Conservation (phyloP, 441 rosid genomes). For the Raphanus hybrid region DNA sequence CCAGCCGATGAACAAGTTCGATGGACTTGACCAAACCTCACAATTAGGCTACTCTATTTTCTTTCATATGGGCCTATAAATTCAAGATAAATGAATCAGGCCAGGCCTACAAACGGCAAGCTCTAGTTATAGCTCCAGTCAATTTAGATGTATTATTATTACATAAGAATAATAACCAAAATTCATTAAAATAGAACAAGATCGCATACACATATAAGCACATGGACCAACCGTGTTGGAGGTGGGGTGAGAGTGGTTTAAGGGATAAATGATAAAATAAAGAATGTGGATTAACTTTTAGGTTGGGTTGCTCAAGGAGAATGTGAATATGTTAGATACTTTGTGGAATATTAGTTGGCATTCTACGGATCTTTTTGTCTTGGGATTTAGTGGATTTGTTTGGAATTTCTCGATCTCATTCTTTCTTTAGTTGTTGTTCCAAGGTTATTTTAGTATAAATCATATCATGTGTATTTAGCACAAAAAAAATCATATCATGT, state of each 20-base stretch:
- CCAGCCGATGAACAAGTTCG: too few relatives aligned
- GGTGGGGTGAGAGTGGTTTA: conserved; percentile 28
- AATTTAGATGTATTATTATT: neutral
- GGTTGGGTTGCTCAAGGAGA: conserved; percentile 44
- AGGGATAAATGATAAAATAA: conserved; percentile 26
- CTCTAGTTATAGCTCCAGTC: neutral
- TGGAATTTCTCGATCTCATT: conserved; percentile 28
- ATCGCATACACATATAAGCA: conserved; percentile 22
- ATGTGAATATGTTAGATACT: conserved; percentile 41
- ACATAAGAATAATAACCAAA: neutral
- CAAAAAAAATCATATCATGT: too few relatives aligned
- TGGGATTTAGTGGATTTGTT: conserved; percentile 58
- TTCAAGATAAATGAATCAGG: neutral
- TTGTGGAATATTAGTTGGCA: conserved; percentile 49
- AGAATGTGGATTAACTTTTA: conserved; percentile 35
- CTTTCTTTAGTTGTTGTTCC: conserved; percentile 16
- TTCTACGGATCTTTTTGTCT: conserved; percentile 54
- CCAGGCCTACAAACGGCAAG: neutral
- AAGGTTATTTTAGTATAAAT: neutral
- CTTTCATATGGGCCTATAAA: neutral
- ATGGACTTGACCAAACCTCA: neutral
- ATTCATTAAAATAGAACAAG: conserved; percentile 4
- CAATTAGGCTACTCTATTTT: neutral
- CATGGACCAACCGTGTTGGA: conserved; percentile 34
- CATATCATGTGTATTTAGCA: too few relatives aligned